These are phyloP conservation scores for Xanthoconium stramineum DNA, from an alignment of 768 basidiomycete species.

Conservation along the genomic window DNA sequence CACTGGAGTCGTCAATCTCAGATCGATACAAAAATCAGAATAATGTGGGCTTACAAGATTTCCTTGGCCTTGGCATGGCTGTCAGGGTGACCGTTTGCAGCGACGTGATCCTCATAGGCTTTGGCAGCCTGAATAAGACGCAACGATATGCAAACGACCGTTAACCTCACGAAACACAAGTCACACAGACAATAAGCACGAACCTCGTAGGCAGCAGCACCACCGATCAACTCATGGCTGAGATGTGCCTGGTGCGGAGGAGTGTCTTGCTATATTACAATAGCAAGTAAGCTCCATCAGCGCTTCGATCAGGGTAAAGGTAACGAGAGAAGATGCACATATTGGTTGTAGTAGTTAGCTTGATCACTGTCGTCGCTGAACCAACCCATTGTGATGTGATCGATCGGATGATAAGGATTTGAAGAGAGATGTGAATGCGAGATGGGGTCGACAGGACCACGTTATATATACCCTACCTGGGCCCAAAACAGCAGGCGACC, in stretches of 20 bases:
- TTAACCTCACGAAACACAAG: not conserved
- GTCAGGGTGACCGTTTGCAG: conserved; percentile 15
- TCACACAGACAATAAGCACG: not conserved
- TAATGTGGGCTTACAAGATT: conserved; percentile 11
- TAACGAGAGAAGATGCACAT: too few species aligned
- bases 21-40: not conserved
- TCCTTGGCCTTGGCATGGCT: conserved; percentile 23
- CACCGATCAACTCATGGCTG: conserved; percentile 21
- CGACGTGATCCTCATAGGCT: conserved; percentile 16
- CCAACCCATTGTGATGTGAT: conserved; percentile 12
- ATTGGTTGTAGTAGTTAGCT: conserved; percentile 2
- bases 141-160: not conserved
- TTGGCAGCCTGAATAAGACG: conserved; percentile 12
- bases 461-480: conserved; percentile 21
- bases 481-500: conserved; percentile 8
- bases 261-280: too few species aligned
- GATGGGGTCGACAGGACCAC: not conserved
- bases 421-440: not conserved
- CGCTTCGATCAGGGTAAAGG: too few species aligned
- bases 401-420: not conserved
- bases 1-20: not conserved
- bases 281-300: too few species aligned
- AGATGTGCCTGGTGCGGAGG: conserved; percentile 10
- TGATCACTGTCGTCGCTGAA: not conserved
- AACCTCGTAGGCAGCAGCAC: conserved; percentile 19